A percentile compares a stretch with the other conserved stretches of the same genome.
Conservation (phyloP, 2,329 filamentous ascomycete species). For the Basipetospora sp. region DNA sequence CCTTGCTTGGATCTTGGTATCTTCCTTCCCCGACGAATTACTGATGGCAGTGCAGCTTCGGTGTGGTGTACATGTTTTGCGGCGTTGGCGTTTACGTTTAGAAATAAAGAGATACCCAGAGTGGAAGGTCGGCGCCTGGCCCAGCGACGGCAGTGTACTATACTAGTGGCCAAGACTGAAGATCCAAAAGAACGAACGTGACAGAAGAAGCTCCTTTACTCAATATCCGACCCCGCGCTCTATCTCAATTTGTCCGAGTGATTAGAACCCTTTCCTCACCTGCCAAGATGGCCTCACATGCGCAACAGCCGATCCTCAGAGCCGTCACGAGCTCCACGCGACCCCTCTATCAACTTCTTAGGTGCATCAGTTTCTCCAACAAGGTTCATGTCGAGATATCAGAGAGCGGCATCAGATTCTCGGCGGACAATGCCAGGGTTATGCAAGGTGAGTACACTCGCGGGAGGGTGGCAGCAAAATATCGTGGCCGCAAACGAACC, state of each 20-base stretch:
- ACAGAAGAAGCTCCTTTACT: too few relatives aligned
- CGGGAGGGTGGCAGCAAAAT: background rate
- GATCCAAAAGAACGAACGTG: too few relatives aligned
- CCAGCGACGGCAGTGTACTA: constrained; percentile 9
- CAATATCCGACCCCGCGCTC: background rate
- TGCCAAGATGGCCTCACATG: constrained; percentile 1
- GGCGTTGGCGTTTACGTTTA: constrained; percentile 95
- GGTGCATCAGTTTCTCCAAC: constrained; percentile 44
- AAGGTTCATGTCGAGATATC: constrained; percentile 58
- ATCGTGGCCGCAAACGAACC: background rate
- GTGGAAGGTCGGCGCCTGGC: constrained; percentile 15
- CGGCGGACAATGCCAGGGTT: constrained; percentile 72
- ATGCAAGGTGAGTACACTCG: constrained; percentile 60
- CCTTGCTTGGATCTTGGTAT: background rate
- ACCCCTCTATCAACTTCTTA: constrained; percentile 51
- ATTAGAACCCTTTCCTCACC: background rate
- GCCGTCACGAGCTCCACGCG: constrained; percentile 66
- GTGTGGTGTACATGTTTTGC: constrained; percentile 96
- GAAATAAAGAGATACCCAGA: constrained; percentile 30
- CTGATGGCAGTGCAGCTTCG: constrained; percentile 48
- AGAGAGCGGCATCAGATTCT: constrained; percentile 71
- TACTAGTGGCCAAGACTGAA: constrained; percentile 3
- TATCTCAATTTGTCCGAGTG: constrained; percentile 4
- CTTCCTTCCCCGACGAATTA: constrained; percentile 1
- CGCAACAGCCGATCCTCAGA: constrained; percentile 44